These are phyloP conservation scores for Boletus mariae DNA, from an alignment of 1,284 basidiomycete species.

Conservation along the genomic window DNA sequence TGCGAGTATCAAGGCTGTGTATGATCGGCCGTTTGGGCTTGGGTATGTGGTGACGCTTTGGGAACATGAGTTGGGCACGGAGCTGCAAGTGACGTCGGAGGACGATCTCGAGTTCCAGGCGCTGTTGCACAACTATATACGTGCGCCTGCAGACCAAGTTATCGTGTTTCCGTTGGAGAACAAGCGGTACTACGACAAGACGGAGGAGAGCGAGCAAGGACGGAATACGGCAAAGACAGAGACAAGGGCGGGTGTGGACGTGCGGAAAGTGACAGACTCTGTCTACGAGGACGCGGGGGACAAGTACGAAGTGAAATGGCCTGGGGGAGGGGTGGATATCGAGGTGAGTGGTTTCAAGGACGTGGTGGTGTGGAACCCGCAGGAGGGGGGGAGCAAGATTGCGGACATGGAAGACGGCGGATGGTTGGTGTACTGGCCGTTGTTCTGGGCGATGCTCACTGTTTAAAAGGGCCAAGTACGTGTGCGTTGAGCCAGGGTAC, in stretches of 20 bases:
- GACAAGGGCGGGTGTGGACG: constrained; percentile 57
- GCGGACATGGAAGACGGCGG: constrained; percentile 83
- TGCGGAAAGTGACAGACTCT: constrained; percentile 63
- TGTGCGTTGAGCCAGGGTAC: constrained; percentile 85
- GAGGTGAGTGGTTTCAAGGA: constrained; percentile 65
- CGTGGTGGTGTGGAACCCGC: constrained; percentile 87
- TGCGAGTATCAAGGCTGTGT: constrained; percentile 52
- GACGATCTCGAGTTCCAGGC: constrained; percentile 77
- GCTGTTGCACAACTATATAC: constrained; percentile 82
- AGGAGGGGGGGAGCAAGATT: constrained; percentile 65
- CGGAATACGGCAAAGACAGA: constrained; percentile 56
- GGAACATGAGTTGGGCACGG: constrained; percentile 71
- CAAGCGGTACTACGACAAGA: constrained; percentile 75
- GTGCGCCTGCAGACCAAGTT: constrained; percentile 59
- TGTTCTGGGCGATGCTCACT: not conserved
- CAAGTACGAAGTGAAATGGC: constrained; percentile 60
- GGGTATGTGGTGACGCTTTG: constrained; percentile 76
- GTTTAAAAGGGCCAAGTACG: constrained; percentile 62
- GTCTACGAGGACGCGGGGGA: constrained; percentile 66
- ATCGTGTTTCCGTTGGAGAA: constrained; percentile 58
- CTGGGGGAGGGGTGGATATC: constrained; percentile 53
- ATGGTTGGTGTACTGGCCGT: constrained; percentile 54
- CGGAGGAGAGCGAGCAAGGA: constrained; percentile 51
- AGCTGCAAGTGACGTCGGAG: constrained; percentile 67
- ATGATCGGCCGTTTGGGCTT: constrained; percentile 63